These are phyloP conservation scores for Fusarium sp. DNA, from an alignment of 2,329 filamentous ascomycete genomes.

Conservation along the genomic window DNA sequence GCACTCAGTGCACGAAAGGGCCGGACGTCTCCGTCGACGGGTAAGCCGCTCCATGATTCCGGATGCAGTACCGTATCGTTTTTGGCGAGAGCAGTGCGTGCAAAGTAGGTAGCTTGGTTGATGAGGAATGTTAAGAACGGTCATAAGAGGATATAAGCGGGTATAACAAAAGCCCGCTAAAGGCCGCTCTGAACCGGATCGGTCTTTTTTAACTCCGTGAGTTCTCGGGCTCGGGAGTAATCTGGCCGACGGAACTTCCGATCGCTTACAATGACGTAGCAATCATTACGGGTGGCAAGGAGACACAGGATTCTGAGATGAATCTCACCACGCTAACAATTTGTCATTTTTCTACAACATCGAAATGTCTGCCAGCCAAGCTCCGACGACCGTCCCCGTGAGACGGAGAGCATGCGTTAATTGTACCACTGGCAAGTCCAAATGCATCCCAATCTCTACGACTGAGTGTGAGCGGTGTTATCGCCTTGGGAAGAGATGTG, in stretches of 20 bases:
- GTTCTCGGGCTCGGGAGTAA: neutral
- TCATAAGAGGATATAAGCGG: neutral
- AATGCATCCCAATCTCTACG: slow-evolving; percentile 22
- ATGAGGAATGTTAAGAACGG: neutral
- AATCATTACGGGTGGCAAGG: neutral
- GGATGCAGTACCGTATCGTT: neutral
- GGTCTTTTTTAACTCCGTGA: neutral
- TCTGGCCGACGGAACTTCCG: neutral
- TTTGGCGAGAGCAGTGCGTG: neutral
- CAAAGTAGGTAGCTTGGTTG: neutral
- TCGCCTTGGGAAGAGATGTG: slow-evolving; percentile 17
- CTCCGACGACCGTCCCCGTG: neutral
- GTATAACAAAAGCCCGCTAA: neutral
- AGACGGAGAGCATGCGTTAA: slow-evolving; percentile 28
- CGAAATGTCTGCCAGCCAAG: neutral
- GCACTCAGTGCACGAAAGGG: slow-evolving; percentile 5
- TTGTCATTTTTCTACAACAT: neutral
- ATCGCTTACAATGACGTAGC: neutral
- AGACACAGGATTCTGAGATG: neutral
- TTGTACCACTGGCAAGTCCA: slow-evolving; percentile 26
- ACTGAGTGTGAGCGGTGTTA: slow-evolving; percentile 28
- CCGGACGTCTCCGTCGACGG: neutral
- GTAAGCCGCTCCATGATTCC: neutral
- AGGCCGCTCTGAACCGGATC: neutral
- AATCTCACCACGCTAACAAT: neutral